phyloP scores from a whole-genome alignment of 2,329 filamentous ascomycete species.

The Elsinoe arachidis region DNA sequence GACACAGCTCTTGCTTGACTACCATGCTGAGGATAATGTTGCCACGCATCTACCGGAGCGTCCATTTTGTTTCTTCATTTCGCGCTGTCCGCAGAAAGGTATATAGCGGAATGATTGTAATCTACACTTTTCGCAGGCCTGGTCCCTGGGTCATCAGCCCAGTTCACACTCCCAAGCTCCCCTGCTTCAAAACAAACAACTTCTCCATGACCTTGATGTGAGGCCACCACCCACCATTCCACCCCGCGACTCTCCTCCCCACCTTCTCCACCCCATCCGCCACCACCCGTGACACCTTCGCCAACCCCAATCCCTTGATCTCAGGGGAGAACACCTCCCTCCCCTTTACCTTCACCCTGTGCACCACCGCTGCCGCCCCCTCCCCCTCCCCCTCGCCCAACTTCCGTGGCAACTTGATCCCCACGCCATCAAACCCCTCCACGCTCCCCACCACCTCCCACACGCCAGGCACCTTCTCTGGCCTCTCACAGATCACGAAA shows the following conservation, averaged over 20 bases:
- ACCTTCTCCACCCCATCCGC: conserved; percentile 20
- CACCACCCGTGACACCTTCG: conserved; percentile 2
- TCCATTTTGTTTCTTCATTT: too few relatives aligned
- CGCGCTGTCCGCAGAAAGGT: background rate
- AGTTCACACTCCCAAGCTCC: conserved; percentile 12
- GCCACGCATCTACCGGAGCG: too few relatives aligned
- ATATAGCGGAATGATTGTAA: background rate
- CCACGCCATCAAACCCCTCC: conserved; percentile 43
- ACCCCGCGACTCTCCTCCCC: conserved; percentile 15
- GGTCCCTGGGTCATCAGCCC: too few relatives aligned
- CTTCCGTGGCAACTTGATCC: conserved; percentile 30
- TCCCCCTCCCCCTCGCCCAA: conserved; percentile 25
- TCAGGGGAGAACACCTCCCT: conserved; percentile 16
- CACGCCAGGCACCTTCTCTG: conserved; percentile 38
- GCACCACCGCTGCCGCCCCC: background rate
- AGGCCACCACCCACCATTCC: conserved; percentile 47
- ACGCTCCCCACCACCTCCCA: conserved; percentile 47
- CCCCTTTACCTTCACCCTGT: conserved; percentile 16
- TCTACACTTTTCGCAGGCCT: background rate
- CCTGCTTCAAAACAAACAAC: conserved; percentile 42
- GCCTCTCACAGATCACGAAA: conserved; percentile 48
- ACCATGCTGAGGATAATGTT: too few relatives aligned
- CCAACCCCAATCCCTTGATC: conserved; percentile 21
- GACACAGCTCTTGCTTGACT: background rate
- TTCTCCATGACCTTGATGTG: conserved; percentile 46